A percentile compares a stretch with the other conserved stretches of the same genome.
These are phyloP conservation scores for Taiwanofungus camphoratus DNA, from an alignment of 1,284 basidiomycete genomes.

Conservation along the genomic window DNA sequence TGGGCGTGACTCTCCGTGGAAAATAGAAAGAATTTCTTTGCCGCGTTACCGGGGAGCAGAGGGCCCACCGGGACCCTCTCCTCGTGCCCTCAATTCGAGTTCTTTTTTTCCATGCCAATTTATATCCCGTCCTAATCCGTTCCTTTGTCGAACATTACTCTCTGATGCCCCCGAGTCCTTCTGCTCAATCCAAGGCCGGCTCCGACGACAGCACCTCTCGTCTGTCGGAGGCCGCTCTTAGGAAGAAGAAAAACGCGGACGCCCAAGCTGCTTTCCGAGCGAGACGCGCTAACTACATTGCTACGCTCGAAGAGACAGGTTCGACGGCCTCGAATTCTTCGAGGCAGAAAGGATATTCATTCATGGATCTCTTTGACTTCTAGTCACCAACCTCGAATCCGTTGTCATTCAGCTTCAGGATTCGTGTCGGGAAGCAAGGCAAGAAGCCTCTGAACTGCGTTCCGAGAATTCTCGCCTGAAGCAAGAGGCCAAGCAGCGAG, in stretches of 20 bases:
- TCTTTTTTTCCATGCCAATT: conserved; percentile 42
- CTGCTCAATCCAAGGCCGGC: conserved; percentile 30
- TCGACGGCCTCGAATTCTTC: conserved; percentile 23
- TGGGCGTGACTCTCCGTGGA: conserved; percentile 10
- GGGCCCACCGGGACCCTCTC: conserved; percentile 34
- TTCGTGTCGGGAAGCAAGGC: conserved; percentile 62
- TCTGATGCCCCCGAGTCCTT: conserved; percentile 26
- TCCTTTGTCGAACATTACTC: conserved; percentile 14
- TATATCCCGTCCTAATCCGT: conserved; percentile 16
- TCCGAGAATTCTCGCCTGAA: conserved; percentile 60
- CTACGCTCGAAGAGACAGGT: conserved; percentile 85
- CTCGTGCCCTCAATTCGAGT: conserved; percentile 61
- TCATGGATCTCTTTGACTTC: conserved; percentile 12
- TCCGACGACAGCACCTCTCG: conserved; percentile 30
- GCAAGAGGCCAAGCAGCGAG: conserved; percentile 61
- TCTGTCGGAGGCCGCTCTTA: conserved; percentile 56
- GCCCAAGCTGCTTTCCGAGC: conserved; percentile 69
- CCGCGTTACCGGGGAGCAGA: conserved; percentile 7
- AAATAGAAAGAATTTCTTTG: conserved; percentile 6
- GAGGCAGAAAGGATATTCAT: conserved; percentile 12
- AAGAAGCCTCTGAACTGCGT: conserved; percentile 50
- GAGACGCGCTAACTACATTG: conserved; percentile 77
- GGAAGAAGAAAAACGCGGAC: conserved; percentile 83
- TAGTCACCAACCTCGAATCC: conserved; percentile 70
- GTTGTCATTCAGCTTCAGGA: conserved; percentile 79